Percentiles rank a stretch among this genome's conserved stretches.
These are phyloP conservation scores for Verticillium nubilum DNA, from an alignment of 2,329 filamentous ascomycete genomes.

Conservation along the genomic window DNA sequence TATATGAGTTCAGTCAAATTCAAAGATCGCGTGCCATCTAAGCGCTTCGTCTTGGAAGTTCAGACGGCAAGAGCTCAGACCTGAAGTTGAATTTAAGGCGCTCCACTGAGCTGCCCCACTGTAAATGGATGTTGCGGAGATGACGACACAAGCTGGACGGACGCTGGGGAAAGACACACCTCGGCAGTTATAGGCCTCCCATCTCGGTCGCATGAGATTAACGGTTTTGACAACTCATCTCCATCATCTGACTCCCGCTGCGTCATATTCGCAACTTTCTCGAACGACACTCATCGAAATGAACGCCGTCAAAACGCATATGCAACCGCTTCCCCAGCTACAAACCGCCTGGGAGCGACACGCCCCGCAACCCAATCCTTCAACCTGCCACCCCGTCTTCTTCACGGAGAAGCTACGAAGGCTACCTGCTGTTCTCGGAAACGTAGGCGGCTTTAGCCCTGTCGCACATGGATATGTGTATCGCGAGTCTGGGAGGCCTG, in stretches of 20 bases:
- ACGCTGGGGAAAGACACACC: not conserved
- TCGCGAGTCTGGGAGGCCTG: constrained; percentile 32
- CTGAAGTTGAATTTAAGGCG: not conserved
- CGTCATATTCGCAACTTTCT: too few species aligned
- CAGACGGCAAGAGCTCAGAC: too few species aligned
- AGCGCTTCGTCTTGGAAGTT: too few species aligned
- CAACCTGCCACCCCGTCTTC: constrained; percentile 68
- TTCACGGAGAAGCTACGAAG: constrained; percentile 61
- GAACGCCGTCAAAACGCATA: not conserved
- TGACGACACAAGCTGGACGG: not conserved
- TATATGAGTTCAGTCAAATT: too few species aligned
- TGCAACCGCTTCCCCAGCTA: constrained; percentile 4
- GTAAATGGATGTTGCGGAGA: not conserved
- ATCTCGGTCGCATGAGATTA: too few species aligned
- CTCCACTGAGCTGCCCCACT: not conserved
- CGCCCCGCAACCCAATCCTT: constrained; percentile 36
- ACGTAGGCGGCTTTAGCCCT: constrained; percentile 31
- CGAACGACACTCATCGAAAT: not conserved
- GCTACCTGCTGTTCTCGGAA: constrained; percentile 35
- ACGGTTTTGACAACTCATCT: too few species aligned
- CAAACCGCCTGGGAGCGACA: constrained; percentile 21
- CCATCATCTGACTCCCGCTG: too few species aligned
- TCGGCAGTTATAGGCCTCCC: too few species aligned
- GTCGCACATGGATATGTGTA: constrained; percentile 59
- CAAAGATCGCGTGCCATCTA: too few species aligned